Percentiles rank a stretch among this genome's conserved stretches.
Evolutionary conservation across 2,329 filamentous ascomycete species (phyloP).

Genomic region (Botryotinia globosa): DNA sequence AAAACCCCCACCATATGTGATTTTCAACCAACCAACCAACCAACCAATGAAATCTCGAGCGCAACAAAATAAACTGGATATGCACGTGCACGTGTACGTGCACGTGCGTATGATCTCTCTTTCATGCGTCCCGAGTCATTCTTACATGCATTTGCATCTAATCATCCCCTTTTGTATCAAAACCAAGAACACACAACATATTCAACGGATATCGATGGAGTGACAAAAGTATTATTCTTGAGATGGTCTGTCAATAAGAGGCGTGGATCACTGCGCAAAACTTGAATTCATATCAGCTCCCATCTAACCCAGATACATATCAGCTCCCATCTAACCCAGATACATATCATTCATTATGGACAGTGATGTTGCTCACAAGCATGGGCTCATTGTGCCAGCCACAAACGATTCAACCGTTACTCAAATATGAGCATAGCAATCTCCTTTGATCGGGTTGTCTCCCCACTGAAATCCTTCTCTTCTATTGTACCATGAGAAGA

Average conservation of each 20-base stretch:
- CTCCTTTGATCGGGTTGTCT: too few species aligned
- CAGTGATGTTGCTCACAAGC: too few species aligned
- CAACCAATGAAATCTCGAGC: not conserved
- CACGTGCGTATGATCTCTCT: not conserved
- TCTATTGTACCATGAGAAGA: too few species aligned
- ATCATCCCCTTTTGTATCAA: not conserved
- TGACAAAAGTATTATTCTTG: not conserved
- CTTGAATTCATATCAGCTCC: not conserved
- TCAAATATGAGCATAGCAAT: too few species aligned
- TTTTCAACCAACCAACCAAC: not conserved
- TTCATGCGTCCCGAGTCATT: conserved; percentile 5
- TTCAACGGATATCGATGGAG: too few species aligned
- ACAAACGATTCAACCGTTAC: too few species aligned
- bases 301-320: not conserved
- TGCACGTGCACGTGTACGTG: not conserved
- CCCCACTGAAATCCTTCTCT: too few species aligned
- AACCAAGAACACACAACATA: not conserved
- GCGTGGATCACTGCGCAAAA: not conserved
- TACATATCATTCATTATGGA: too few species aligned
- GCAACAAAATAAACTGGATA: not conserved
- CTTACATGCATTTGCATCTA: not conserved
- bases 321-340: not conserved
- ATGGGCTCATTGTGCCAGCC: too few species aligned
- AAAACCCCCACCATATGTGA: not conserved
- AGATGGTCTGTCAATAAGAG: not conserved